Conservation (phyloP, 1,139 yeast species). For the Kodamaea fungicola region DNA sequence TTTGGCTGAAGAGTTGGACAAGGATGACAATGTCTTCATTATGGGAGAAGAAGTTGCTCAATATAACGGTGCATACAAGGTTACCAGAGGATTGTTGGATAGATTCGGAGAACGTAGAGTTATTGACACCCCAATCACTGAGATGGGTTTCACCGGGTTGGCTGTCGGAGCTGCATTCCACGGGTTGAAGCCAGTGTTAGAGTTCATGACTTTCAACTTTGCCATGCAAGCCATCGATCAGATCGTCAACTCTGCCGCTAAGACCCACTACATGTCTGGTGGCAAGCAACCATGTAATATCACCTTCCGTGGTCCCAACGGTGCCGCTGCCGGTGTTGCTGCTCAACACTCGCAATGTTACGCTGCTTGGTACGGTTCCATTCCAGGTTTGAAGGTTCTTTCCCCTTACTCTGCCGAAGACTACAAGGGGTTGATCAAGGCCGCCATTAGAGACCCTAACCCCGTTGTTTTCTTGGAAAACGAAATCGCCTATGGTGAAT, state of each 20-base stretch:
- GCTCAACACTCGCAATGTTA: constrained; percentile 99
- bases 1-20: constrained; percentile 94
- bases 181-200: constrained; percentile 95
- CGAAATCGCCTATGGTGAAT: constrained; percentile 90
- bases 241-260: constrained; percentile 96
- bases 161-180: constrained; percentile 97
- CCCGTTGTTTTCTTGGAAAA: constrained; percentile 95
- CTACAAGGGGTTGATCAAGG: constrained; percentile 92
- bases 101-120: constrained; percentile 96
- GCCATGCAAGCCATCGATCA: constrained; percentile 99
- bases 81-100: constrained; percentile 92
- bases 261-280: constrained; percentile 98
- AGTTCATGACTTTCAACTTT: constrained; percentile 98
- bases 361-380: constrained; percentile 96
- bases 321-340: constrained; percentile 99
- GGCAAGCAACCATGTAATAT: constrained; percentile 97
- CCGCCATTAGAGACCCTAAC: constrained; percentile 97
- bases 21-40: constrained; percentile 88
- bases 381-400: constrained; percentile 95
- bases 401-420: constrained; percentile 97
- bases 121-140: constrained; percentile 97
- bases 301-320: constrained; percentile 98
- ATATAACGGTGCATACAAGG: constrained; percentile 98
- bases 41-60: constrained; percentile 99
- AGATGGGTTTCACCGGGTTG: constrained; percentile 98